These are phyloP conservation scores for Mortierella hygrophila DNA, from an alignment of 192 early-diverging fungal species.

Conservation along the genomic window DNA sequence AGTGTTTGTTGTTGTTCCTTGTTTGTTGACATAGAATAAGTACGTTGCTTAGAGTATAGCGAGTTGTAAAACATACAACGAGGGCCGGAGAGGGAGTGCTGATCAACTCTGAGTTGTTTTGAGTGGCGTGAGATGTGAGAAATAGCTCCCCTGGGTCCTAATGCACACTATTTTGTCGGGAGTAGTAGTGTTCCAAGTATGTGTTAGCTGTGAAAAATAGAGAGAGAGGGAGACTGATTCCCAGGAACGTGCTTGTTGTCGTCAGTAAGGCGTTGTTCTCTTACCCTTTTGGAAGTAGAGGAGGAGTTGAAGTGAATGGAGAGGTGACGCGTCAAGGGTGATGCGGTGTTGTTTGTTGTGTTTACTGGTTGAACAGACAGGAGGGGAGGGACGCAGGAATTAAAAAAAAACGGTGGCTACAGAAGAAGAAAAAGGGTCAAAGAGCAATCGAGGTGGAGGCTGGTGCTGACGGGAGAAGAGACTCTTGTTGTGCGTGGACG, in stretches of 20 bases:
- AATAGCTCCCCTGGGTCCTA: too few species aligned
- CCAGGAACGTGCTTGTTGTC: neutral
- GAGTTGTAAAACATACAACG: too few species aligned
- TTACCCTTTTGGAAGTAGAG: neutral
- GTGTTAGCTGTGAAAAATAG: neutral
- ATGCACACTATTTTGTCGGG: too few species aligned
- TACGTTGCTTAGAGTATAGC: too few species aligned
- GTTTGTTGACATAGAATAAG: too few species aligned
- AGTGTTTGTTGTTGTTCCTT: too few species aligned
- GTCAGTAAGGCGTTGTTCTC: neutral
- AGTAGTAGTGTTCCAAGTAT: neutral
- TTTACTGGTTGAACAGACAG: neutral
- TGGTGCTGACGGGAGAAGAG: neutral
- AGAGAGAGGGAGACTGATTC: neutral
- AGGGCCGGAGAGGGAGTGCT: too few species aligned
- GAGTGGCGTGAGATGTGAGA: too few species aligned
- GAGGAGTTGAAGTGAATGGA: neutral
- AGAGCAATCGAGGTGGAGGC: slow-evolving; percentile 1
- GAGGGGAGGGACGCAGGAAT: neutral
- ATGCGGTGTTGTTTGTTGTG: neutral
- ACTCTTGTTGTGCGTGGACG: too few species aligned
- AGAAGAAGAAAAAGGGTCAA: neutral
- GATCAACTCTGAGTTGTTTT: too few species aligned
- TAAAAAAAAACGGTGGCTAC: neutral
- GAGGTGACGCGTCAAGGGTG: neutral